phyloP scores from a whole-genome alignment of 257 asterid species.

The Gentiana straminea region DNA sequence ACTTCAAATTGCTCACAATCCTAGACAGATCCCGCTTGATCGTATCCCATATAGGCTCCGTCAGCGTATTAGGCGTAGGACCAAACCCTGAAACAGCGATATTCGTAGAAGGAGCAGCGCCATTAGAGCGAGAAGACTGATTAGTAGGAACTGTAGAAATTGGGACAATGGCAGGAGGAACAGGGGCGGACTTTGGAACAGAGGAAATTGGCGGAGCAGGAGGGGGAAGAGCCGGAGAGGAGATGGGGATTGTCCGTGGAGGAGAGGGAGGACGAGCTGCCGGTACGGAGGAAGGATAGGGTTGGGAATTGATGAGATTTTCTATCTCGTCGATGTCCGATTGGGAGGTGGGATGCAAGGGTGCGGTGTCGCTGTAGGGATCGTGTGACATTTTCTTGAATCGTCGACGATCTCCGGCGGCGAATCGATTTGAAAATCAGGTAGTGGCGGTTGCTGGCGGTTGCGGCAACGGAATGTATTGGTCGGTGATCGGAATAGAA shows the following conservation, averaged over 20 bases:
- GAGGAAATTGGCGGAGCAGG: slow-evolving; percentile 7
- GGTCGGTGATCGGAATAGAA: not conserved
- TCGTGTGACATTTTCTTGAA: slow-evolving; percentile 47
- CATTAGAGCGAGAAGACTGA: slow-evolving; percentile 16
- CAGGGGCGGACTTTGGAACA: slow-evolving; percentile 10
- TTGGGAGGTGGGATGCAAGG: slow-evolving; percentile 76
- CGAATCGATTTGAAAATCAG: slow-evolving; percentile 1
- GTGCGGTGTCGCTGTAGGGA: slow-evolving; percentile 44
- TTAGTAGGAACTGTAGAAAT: slow-evolving; percentile 25
- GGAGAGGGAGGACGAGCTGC: slow-evolving; percentile 80
- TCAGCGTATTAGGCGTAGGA: slow-evolving; percentile 58
- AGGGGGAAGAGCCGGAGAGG: slow-evolving; percentile 27
- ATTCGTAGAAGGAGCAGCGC: slow-evolving; percentile 10
- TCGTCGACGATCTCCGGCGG: no score
- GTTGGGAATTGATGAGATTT: slow-evolving; percentile 68
- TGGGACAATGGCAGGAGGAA: slow-evolving; percentile 6
- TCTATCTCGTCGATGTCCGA: slow-evolving; percentile 98
- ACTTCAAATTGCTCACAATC: slow-evolving; percentile 83
- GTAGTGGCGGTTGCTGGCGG: not conserved
- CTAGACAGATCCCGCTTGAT: slow-evolving; percentile 81
- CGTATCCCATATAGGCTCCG: slow-evolving; percentile 95
- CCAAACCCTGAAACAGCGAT: slow-evolving; percentile 51
- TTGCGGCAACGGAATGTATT: not conserved
- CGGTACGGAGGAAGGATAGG: slow-evolving; percentile 54
- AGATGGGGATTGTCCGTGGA: slow-evolving; percentile 66